Percentiles rank a stretch among this genome's conserved stretches.
phyloP scores from a whole-genome alignment of 177 flowering plant species.

The Vitis hybrid region DNA sequence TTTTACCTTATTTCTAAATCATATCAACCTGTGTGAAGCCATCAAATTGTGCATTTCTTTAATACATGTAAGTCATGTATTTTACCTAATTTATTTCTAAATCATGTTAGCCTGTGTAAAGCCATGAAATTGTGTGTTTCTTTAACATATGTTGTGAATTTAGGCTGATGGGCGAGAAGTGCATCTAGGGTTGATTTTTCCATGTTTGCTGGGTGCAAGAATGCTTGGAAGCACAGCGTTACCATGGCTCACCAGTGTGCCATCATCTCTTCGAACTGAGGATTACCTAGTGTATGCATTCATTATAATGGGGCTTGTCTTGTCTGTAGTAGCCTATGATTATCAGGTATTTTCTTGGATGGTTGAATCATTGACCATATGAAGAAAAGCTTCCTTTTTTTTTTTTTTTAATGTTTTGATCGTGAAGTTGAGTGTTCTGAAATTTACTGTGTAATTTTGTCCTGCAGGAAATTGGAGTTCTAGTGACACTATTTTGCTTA shows the following conservation, averaged over 20 bases:
- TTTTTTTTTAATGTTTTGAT: not conserved
- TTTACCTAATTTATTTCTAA: no score
- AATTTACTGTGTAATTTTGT: constrained; percentile 9
- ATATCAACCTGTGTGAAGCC: no score
- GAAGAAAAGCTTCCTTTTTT: not conserved
- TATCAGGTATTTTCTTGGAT: constrained; percentile 63
- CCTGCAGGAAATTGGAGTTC: constrained; percentile 80
- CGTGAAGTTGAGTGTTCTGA: not conserved
- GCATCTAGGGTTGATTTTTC: constrained; percentile 73
- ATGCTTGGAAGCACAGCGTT: constrained; percentile 87
- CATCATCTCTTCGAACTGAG: constrained; percentile 54
- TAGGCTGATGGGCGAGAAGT: constrained; percentile 98
- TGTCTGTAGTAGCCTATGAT: constrained; percentile 80
- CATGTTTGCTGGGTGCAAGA: constrained; percentile 83
- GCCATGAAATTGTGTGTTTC: no score
- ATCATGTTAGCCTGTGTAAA: no score
- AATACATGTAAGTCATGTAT: no score
- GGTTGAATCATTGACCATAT: not conserved
- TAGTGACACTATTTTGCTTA: constrained; percentile 67
- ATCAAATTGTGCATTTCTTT: no score
- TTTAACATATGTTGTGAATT: constrained; percentile 6
- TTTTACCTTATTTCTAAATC: no score
- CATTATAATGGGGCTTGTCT: constrained; percentile 43
- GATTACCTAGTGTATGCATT: constrained; percentile 58
- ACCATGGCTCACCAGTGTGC: constrained; percentile 74